These are phyloP conservation scores for Sporothrix schenckii DNA, from an alignment of 2,329 filamentous ascomycete genomes.

Conservation along the genomic window DNA sequence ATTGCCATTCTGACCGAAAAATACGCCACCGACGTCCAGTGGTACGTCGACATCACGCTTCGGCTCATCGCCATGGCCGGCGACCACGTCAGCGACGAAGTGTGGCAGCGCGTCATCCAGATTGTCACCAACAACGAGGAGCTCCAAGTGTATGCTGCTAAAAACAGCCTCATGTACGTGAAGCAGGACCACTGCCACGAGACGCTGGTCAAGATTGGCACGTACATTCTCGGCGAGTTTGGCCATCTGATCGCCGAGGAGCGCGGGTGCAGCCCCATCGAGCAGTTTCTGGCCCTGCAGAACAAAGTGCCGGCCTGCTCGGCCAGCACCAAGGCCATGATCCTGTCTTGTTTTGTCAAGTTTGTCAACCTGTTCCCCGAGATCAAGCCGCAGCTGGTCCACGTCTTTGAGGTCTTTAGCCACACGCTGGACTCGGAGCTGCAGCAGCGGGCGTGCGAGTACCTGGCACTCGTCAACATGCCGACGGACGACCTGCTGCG, in stretches of 20 bases:
- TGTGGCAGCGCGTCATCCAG: slow-evolving; percentile 98
- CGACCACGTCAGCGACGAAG: slow-evolving; percentile 97
- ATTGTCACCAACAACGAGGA: slow-evolving; percentile 99
- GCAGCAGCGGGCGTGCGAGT: slow-evolving; percentile 95
- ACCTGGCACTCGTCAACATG: slow-evolving; percentile 80
- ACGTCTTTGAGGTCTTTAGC: slow-evolving; percentile 88
- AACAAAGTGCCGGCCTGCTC: slow-evolving; percentile 87
- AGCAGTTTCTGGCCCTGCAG: slow-evolving; percentile 92
- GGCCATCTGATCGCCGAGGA: slow-evolving; percentile 95
- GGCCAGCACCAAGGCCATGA: slow-evolving; percentile 86
- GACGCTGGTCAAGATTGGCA: slow-evolving; percentile 95
- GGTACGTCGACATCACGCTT: slow-evolving; percentile 98
- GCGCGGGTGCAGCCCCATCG: slow-evolving; percentile 89
- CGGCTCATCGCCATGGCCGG: slow-evolving; percentile 94
- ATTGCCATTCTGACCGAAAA: slow-evolving; percentile 98
- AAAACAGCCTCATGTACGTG: slow-evolving; percentile 88
- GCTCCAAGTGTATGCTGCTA: slow-evolving; percentile 91
- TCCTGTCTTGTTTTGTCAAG: slow-evolving; percentile 94
- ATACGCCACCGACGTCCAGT: slow-evolving; percentile 96
- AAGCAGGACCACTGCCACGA: slow-evolving; percentile 94
- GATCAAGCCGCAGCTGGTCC: slow-evolving; percentile 91
- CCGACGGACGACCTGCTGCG: slow-evolving; percentile 88
- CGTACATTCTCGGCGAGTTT: slow-evolving; percentile 94
- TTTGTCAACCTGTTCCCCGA: slow-evolving; percentile 98
- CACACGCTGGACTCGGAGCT: slow-evolving; percentile 93